Evolutionary conservation across 768 basidiomycete genomes (phyloP), one percentile per base, ranked within the genome.

Genomic region (Lentinula guzmanii): DNA sequence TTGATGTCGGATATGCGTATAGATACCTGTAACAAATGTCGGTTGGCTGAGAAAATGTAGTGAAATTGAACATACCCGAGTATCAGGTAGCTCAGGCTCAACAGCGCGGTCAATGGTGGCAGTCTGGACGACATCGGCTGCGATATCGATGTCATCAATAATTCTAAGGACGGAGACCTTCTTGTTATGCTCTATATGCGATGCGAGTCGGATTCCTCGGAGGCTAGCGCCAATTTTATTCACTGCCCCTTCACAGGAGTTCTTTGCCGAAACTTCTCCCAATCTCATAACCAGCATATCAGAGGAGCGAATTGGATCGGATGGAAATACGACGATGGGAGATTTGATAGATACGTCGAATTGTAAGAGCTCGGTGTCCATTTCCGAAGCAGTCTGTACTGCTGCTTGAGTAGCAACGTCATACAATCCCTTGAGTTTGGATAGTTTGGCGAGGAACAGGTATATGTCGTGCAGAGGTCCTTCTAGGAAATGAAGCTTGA

Each of bases 331-430:
- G 52, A 98, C 71, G 65, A 99, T 98, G 0, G 97, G 97, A 0
- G 95, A 89, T 74, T 90, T 93, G 69, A 98, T 79, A 28, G 87
- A 86, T n/a, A 98, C 71, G 61, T 93, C 84, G 74, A 95, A 98
- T 71, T 92, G 86, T 91, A 98, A 95, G 56, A 87, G 84, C 66
- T 91, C 88, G 0, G 59, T 60, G 39, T 60, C 59, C n/a, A 95
- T 90, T 71, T 91, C 92, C n/a, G 93, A 86, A 4, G 95, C 97
- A 52, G 83, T 81, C 70, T 98, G 93, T 28, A 92, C 94, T 42
- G 97, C 97, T 21, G 86, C 96, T 70, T 92, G 87, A 2, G 93
- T 91, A 10, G 96, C 95, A 18, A 95, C 86, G 73, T 99, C 96
- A 65, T 98, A 98, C 10, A 98, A 71, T 1, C 90, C 90, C 76